Evolutionary conservation across 192 early-diverging fungal genomes (phyloP), one percentile per base, ranked within the genome.

Genomic region (Coemansia erecta): DNA sequence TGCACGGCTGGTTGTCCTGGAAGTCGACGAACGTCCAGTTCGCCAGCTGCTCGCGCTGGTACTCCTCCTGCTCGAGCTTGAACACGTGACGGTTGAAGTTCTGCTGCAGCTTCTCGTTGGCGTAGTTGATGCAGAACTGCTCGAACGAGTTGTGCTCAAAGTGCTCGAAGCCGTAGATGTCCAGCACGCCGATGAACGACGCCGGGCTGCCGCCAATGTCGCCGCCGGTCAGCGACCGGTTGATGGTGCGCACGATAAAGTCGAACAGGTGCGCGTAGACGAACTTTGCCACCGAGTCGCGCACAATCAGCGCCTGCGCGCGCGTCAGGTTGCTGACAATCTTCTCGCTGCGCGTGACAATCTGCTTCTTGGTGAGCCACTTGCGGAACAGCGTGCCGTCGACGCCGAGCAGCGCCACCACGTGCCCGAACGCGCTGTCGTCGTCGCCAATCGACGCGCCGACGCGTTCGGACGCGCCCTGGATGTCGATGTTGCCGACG

Each of bases 131-230:
- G 84, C 97, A 99, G 76, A 98, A 98, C 83, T 99, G 97, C 81
- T 99, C 97, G 61, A 99, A 99, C 19, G 94, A 97, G 82, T 99
- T 99, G 82, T 94, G 97, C 80, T 93, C 90, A 74, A 99, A 99
- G 68, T 98, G 94, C 74, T 99, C 97, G 72, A 99, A 99, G 44
- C 93, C 97, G 67, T 98, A 99, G 64, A 99, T 99, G 86, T 99
- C 97, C 55, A 99, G 82, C 1, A 99, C 97, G 82, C 97, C 97
- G 69, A 99, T 99, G 65, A 99, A 98, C 23, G 86, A 85, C 19
- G 65, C 55, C 5, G 56, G 60, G 11, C 72, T 66, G 17, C 63
- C 55, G 12, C 65, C 61, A 19, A 44, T 59, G 14, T 53, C 63
- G 44, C 53, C 56, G 12, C 73, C 63, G 7, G 61, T 53, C 44